Evolutionary conservation across 169 alveolate species (phyloP).

Genomic region (Plasmodium billcollinsi): DNA sequence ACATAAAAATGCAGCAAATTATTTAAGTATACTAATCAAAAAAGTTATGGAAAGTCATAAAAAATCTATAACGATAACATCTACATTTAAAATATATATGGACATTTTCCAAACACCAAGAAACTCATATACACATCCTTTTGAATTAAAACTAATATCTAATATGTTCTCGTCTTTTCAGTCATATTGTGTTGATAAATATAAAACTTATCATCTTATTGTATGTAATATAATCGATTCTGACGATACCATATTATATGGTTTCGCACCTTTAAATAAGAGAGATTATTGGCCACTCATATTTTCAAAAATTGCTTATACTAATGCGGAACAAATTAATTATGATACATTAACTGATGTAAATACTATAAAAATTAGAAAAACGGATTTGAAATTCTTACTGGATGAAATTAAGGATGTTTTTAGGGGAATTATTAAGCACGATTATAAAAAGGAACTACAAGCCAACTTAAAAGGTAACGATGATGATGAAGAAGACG

Average conservation of each 20-base stretch:
- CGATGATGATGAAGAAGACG: background rate
- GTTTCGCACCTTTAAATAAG: constrained; percentile 51
- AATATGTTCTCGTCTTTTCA: constrained; percentile 51
- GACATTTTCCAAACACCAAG: constrained; percentile 43
- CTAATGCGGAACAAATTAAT: constrained; percentile 23
- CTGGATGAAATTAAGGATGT: constrained; percentile 50
- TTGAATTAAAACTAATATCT: constrained; percentile 36
- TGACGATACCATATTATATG: constrained; percentile 51
- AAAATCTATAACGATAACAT: constrained; percentile 29
- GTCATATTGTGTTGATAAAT: constrained; percentile 66
- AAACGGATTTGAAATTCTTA: constrained; percentile 35
- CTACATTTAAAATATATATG: constrained; percentile 23
- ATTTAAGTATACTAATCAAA: constrained; percentile 57
- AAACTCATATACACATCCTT: constrained; percentile 49
- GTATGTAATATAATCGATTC: constrained; percentile 60
- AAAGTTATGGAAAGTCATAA: constrained; percentile 67
- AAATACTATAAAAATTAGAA: constrained; percentile 36
- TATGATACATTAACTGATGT: constrained; percentile 56
- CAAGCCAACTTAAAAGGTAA: background rate
- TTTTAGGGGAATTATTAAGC: constrained; percentile 21
- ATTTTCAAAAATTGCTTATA: constrained; percentile 40
- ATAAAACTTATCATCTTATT: constrained; percentile 49
- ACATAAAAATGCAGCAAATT: constrained; percentile 69
- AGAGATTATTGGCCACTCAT: constrained; percentile 51
- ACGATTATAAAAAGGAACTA: constrained; percentile 11